Evolutionary conservation across 2,329 filamentous ascomycete genomes (phyloP).

Genomic region (Colletotrichum phormii): DNA sequence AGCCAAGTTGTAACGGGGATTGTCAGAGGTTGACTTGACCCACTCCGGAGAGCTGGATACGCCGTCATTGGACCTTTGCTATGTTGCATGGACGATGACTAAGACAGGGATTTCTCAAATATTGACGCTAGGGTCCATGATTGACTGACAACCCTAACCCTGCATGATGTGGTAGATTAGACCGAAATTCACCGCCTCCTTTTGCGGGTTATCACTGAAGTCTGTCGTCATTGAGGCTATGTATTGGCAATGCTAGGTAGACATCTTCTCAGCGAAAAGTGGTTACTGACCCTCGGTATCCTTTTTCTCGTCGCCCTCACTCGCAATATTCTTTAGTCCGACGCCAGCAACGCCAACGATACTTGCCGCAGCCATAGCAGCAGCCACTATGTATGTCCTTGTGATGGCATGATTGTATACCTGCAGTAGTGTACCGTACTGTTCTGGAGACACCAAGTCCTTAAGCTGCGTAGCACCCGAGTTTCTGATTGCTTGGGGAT

Average conservation of each 20-base stretch:
- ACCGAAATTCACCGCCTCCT: neutral
- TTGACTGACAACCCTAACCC: conserved; percentile 12
- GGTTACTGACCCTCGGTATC: neutral
- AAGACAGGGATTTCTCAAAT: neutral
- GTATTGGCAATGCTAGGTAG: no score
- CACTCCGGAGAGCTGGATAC: conserved; percentile 4
- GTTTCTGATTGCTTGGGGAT: neutral
- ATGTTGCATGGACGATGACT: conserved; percentile 16
- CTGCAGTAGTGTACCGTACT: neutral
- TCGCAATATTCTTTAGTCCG: conserved; percentile 14
- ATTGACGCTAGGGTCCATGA: neutral
- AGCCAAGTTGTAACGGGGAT: conserved; percentile 17
- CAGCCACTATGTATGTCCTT: conserved; percentile 19
- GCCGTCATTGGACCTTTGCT: conserved; percentile 4
- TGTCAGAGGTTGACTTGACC: conserved; percentile 21
- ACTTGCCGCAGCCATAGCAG: conserved; percentile 15
- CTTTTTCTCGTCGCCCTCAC: neutral
- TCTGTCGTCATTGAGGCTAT: neutral
- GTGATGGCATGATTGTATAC: conserved; percentile 26
- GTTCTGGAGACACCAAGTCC: neutral
- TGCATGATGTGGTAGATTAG: conserved; percentile 21
- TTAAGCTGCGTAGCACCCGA: conserved; percentile 13
- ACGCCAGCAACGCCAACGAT: conserved; percentile 23
- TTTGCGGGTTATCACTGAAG: neutral
- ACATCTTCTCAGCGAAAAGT: no score